Evolutionary conservation across 2,329 filamentous ascomycete genomes (phyloP).

Genomic region (Apiospora arundinis): DNA sequence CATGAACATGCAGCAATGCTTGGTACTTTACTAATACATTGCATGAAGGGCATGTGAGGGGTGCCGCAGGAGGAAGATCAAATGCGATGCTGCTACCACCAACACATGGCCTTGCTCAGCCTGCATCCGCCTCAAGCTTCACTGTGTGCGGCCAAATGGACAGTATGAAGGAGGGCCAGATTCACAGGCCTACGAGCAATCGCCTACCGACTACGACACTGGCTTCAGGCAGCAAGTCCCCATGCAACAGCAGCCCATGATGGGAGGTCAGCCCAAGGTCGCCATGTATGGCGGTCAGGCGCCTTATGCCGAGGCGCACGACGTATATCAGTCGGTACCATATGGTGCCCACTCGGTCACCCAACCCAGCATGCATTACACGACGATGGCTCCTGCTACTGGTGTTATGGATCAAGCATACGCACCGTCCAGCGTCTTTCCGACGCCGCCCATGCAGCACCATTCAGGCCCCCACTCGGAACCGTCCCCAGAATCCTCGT

Average conservation of each 20-base stretch:
- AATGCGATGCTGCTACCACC: slow-evolving; percentile 95
- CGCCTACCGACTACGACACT: slow-evolving; percentile 50
- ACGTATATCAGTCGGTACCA: slow-evolving; percentile 53
- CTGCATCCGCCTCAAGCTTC: slow-evolving; percentile 88
- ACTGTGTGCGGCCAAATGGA: slow-evolving; percentile 88
- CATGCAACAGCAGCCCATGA: slow-evolving; percentile 54
- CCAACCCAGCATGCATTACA: slow-evolving; percentile 60
- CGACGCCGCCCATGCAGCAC: slow-evolving; percentile 56
- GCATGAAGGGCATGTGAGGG: slow-evolving; percentile 97
- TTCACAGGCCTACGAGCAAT: slow-evolving; percentile 55
- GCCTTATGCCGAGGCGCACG: slow-evolving; percentile 53
- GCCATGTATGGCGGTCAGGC: slow-evolving; percentile 56
- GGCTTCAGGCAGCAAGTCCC: slow-evolving; percentile 60
- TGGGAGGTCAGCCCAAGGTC: slow-evolving; percentile 49
- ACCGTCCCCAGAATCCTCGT: slow-evolving; percentile 53
- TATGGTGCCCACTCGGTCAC: slow-evolving; percentile 53
- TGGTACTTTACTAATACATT: neutral
- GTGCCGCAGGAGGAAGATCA: slow-evolving; percentile 93
- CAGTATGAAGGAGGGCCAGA: slow-evolving; percentile 69
- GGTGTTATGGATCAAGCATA: slow-evolving; percentile 60
- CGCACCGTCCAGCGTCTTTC: slow-evolving; percentile 55
- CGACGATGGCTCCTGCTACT: slow-evolving; percentile 55
- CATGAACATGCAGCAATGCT: slow-evolving; percentile 13
- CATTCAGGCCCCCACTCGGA: slow-evolving; percentile 46
- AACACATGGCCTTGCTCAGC: slow-evolving; percentile 98